Evolutionary conservation across 2,329 filamentous ascomycete species (phyloP), one percentile per base, ranked within the genome.

Genomic region (Aspergillus texensis): DNA sequence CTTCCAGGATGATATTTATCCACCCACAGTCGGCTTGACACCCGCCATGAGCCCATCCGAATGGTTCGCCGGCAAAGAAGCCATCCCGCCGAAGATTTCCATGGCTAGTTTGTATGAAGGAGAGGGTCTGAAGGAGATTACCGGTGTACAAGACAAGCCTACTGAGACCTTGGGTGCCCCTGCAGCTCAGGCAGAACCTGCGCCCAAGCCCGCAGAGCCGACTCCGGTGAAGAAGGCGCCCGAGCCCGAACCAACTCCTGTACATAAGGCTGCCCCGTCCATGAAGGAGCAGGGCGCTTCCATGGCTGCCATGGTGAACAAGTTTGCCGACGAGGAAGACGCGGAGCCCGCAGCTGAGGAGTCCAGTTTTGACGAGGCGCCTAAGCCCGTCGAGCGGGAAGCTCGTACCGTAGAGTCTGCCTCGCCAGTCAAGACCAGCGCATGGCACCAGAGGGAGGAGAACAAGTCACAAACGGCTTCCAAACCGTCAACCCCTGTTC

Each of bases 1-100:
- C 58, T 97, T 97, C 88, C 94, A 98, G 81, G 92, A 93, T 65
- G 95, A 99, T 75, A 97, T 99, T 73, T 99, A 92, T 79, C 95
- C 94, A 48, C 94, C 95, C 12, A 90, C 93, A 14, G 84, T 85
- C 61, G 94, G 95, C 65, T 78, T 86, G 60, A 96, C 93, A 80
- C 88, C 95, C 57, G 94, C 91, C 63, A 87, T 96, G 74, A 91
- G 88, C 61, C 87, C 91, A 46, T 81, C 85, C 53, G 94, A 98
- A 70, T 99, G 94, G 94, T 85, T 97, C 59, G 84, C 85, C 16
- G 95, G 95, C 67, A 95, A 96, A 82, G 90, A 90, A 19, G 93
- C 84, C 9, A 79, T 96, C 48, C 94, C 95, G 9, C 85, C 93
- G 64, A 98, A 97, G 85, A 94, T 99, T 75, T 94, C 95, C 69